Conservation (phyloP, 257 asterid genomes). For the Nicotiana attenuata region DNA sequence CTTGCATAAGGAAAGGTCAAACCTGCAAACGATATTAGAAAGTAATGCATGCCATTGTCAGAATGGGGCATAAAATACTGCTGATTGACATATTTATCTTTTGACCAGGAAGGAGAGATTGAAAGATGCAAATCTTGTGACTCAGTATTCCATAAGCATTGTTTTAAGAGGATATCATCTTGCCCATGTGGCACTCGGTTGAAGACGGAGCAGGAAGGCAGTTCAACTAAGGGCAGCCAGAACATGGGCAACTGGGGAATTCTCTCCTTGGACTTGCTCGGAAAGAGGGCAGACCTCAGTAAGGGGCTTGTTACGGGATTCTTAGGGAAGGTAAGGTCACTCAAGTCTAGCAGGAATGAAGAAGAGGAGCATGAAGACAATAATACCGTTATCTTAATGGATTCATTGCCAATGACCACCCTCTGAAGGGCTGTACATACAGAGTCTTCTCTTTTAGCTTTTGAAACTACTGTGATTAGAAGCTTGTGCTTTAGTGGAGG, state of each 20-base stretch:
- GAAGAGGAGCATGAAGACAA: constrained; percentile 27
- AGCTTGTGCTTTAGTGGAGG: neutral
- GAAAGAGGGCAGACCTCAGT: constrained; percentile 31
- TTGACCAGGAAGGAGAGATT: constrained; percentile 69
- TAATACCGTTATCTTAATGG: constrained; percentile 57
- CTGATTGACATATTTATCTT: constrained; percentile 8
- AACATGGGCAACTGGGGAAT: neutral
- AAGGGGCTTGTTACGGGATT: constrained; percentile 52
- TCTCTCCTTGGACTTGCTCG: constrained; percentile 23
- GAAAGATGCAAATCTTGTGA: constrained; percentile 74
- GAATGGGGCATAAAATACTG: neutral
- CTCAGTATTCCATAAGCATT: constrained; percentile 66
- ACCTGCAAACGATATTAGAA: neutral
- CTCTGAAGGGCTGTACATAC: constrained; percentile 27
- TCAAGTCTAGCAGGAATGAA: constrained; percentile 25
- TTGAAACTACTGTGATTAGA: neutral
- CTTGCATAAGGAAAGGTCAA: neutral
- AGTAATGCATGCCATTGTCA: neutral
- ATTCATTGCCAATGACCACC: constrained; percentile 60
- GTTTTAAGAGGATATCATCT: constrained; percentile 49
- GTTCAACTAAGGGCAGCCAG: constrained; percentile 19
- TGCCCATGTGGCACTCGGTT: constrained; percentile 73
- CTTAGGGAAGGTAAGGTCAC: constrained; percentile 57
- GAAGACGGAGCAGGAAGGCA: constrained; percentile 30
- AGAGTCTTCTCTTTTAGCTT: too few relatives aligned